These are phyloP conservation scores for Penstemon davidsonii DNA, from an alignment of 257 asterid species.

Conservation along the genomic window DNA sequence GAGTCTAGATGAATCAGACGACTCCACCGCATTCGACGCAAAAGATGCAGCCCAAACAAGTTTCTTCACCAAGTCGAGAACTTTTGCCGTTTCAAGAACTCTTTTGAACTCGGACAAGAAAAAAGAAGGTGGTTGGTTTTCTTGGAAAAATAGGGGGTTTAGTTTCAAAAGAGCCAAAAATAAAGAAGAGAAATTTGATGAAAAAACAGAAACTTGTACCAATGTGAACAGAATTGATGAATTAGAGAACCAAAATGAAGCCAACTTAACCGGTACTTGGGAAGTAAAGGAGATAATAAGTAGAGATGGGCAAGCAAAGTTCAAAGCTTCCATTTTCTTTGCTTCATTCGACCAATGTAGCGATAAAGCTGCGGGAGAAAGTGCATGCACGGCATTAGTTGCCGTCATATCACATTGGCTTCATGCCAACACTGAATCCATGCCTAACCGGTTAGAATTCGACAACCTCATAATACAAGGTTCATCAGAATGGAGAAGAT, in stretches of 20 bases:
- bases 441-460: conserved; percentile 50
- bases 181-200: conserved; percentile 38
- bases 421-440: conserved; percentile 40
- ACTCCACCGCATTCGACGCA: conserved; percentile 13
- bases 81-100: conserved; percentile 6
- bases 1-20: conserved; percentile 33
- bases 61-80: conserved; percentile 14
- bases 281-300: conserved; percentile 53
- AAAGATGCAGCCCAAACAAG: conserved; percentile 23
- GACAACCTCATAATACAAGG: conserved; percentile 63
- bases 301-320: conserved; percentile 60
- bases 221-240: conserved; percentile 20
- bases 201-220: conserved; percentile 20
- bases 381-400: conserved; percentile 71
- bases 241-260: conserved; percentile 32
- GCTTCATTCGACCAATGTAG: conserved; percentile 80
- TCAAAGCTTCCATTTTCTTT: conserved; percentile 53
- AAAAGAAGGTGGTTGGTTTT: conserved; percentile 42
- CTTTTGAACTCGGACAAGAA: conserved; percentile 43
- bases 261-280: conserved; percentile 40
- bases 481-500: conserved; percentile 73
- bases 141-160: conserved; percentile 58
- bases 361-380: conserved; percentile 66
- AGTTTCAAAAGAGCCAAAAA: conserved; percentile 47
- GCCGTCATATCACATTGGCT: conserved; percentile 76